These are phyloP conservation scores for Uncinocarpus reesii DNA, from an alignment of 2,329 filamentous ascomycete species.

Conservation along the genomic window DNA sequence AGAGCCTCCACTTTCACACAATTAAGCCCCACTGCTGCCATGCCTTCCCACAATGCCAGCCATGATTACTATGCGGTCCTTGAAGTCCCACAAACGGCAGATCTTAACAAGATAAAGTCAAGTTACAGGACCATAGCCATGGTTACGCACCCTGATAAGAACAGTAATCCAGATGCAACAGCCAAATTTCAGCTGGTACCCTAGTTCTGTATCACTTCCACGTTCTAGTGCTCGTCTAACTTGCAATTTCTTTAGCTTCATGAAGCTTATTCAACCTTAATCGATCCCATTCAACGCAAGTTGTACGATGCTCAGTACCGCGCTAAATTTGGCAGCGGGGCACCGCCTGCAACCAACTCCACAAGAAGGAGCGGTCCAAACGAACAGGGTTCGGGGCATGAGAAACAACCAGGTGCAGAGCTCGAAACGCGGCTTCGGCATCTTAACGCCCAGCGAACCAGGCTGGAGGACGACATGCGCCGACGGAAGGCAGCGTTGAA, in stretches of 20 bases:
- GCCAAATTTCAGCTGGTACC: slow-evolving; percentile 15
- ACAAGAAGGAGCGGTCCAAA: no score
- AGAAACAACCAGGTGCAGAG: neutral
- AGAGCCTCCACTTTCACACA: no score
- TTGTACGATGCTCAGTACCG: neutral
- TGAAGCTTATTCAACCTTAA: neutral
- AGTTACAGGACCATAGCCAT: slow-evolving; percentile 14
- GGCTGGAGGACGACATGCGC: neutral
- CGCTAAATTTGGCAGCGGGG: no score
- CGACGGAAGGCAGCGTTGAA: neutral
- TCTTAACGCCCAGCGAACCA: neutral
- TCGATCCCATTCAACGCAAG: neutral
- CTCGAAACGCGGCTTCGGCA: neutral
- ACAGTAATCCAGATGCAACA: slow-evolving; percentile 12
- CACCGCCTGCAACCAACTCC: no score
- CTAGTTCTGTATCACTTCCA: neutral
- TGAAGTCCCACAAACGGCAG: slow-evolving; percentile 12
- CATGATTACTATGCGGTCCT: slow-evolving; percentile 18
- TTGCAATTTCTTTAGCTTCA: neutral
- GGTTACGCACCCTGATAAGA: slow-evolving; percentile 16
- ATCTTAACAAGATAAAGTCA: slow-evolving; percentile 8
- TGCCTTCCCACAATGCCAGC: no score
- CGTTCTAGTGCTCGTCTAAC: neutral
- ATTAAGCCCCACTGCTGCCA: no score
- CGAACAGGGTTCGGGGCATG: no score